Evolutionary conservation across 148 eudicot genomes (phyloP).

Genomic region (Fallopia convolvulus): DNA sequence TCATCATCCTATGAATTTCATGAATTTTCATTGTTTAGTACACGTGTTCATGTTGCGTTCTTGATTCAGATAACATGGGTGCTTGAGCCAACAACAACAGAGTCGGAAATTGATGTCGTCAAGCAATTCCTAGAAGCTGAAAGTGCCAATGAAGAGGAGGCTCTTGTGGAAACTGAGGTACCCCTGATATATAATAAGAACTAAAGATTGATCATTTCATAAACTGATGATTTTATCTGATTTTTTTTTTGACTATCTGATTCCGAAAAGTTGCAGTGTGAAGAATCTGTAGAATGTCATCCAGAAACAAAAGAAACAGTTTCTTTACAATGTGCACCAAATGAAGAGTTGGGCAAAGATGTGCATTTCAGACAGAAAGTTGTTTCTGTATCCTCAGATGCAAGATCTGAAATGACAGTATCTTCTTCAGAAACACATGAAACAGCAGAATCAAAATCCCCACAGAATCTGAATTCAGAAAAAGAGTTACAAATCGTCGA

Average conservation of each 20-base stretch:
- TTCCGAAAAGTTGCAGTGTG: background rate
- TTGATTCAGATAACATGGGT: conserved; percentile 38
- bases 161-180: background rate
- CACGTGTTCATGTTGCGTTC: background rate
- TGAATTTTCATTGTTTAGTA: background rate
- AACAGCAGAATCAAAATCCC: background rate
- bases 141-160: conserved; percentile 12
- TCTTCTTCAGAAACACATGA: background rate
- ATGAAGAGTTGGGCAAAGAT: conserved; percentile 10
- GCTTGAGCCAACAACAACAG: conserved; percentile 34
- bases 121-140: conserved; percentile 28
- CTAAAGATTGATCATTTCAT: background rate
- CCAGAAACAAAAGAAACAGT: background rate
- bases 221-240: background rate
- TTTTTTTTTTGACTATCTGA: background rate
- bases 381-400: background rate
- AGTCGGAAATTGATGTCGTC: conserved; percentile 32
- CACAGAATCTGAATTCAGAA: background rate
- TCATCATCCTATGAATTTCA: background rate
- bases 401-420: background rate
- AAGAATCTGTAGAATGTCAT: background rate
- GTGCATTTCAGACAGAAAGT: background rate
- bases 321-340: conserved; percentile 9
- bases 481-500: background rate
- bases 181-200: background rate